phyloP scores from a whole-genome alignment of 768 basidiomycete genomes.

The Chiua virens region DNA sequence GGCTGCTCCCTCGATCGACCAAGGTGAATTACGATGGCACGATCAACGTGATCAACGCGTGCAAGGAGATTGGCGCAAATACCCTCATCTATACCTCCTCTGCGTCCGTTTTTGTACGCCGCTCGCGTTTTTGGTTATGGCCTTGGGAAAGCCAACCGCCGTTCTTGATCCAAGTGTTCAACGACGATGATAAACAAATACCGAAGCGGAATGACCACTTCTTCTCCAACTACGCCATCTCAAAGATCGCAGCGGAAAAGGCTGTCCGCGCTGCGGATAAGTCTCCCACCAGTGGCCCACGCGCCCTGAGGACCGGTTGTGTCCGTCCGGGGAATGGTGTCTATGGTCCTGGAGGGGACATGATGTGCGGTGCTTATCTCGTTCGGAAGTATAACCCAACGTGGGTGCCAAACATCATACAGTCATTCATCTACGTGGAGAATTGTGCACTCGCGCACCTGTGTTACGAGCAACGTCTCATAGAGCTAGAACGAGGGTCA shows the following conservation, averaged over 20 bases:
- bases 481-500: conserved; percentile 47
- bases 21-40: conserved; percentile 69
- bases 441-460: conserved; percentile 74
- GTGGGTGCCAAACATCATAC: conserved; percentile 58
- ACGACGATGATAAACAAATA: conserved; percentile 54
- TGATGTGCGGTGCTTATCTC: conserved; percentile 64
- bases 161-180: conserved; percentile 60
- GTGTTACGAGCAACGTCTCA: conserved; percentile 68
- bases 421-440: conserved; percentile 73
- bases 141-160: conserved; percentile 68
- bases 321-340: conserved; percentile 79
- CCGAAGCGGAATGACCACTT: conserved; percentile 59
- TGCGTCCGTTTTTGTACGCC: conserved; percentile 58
- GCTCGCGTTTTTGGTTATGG: conserved; percentile 66
- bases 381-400: conserved; percentile 57
- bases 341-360: conserved; percentile 75
- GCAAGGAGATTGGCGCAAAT: conserved; percentile 51
- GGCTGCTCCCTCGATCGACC: conserved; percentile 53
- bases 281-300: conserved; percentile 28
- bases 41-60: conserved; percentile 62
- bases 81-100: conserved; percentile 74
- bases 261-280: conserved; percentile 44
- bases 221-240: conserved; percentile 78
- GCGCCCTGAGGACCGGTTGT: conserved; percentile 62
- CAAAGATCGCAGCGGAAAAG: conserved; percentile 60